Evolutionary conservation across 768 basidiomycete genomes (phyloP).

Genomic region (Trametes gibbosa): DNA sequence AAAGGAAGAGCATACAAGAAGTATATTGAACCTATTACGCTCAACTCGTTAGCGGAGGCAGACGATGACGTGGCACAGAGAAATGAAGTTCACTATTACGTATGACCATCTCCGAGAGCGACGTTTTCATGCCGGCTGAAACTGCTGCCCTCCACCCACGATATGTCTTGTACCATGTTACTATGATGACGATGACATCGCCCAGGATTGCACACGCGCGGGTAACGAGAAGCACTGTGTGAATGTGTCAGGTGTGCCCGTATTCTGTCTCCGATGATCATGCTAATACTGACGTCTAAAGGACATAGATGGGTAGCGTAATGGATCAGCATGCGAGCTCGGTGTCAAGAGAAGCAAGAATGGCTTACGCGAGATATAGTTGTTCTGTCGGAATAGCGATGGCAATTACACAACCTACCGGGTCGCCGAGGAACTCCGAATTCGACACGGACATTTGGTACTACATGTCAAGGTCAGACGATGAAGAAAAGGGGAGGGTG

Average conservation of each 20-base stretch:
- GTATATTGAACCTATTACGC: background rate
- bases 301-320: background rate
- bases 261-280: background rate
- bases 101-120: background rate
- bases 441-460: background rate
- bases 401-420: background rate
- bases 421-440: background rate
- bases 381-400: background rate
- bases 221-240: background rate
- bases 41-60: background rate
- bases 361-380: background rate
- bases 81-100: background rate
- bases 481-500: background rate
- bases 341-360: background rate
- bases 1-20: background rate
- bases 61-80: too few species aligned
- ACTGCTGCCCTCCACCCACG: background rate
- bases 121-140: background rate
- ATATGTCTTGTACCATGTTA: constrained; percentile 1
- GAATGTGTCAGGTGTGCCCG: background rate
- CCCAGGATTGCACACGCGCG: background rate
- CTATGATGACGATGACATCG: background rate
- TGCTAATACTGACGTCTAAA: background rate
- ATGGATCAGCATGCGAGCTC: background rate
- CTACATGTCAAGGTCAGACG: background rate